phyloP scores from a whole-genome alignment of 371 early-diverging fungal genomes.

The Capillidium heterosporum region DNA sequence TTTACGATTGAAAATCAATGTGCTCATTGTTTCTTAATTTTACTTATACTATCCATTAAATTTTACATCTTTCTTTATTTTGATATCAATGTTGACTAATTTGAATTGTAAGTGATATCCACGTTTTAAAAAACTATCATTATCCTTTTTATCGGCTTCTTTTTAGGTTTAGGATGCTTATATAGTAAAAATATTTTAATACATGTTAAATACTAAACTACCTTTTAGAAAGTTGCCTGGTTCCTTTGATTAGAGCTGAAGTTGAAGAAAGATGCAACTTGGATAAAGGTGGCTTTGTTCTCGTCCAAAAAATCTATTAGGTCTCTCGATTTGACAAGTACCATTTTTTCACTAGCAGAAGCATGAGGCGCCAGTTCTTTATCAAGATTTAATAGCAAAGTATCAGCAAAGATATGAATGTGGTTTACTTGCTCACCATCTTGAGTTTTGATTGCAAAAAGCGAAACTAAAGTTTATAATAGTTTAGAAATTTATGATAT shows the following conservation, averaged over 20 bases:
- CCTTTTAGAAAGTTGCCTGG: not conserved
- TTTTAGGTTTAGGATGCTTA: not conserved
- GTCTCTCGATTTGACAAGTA: too few species aligned
- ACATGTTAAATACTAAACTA: not conserved
- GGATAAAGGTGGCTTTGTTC: too few species aligned
- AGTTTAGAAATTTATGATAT: not conserved
- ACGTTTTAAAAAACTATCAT: not conserved
- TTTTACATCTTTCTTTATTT: conserved; percentile 80
- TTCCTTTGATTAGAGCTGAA: too few species aligned
- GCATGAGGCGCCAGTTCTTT: conserved; percentile 34
- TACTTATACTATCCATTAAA: conserved; percentile 89
- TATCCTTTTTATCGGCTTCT: not conserved
- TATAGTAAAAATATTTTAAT: not conserved
- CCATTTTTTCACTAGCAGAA: conserved; percentile 11
- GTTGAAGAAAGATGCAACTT: too few species aligned
- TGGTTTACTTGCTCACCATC: conserved; percentile 17
- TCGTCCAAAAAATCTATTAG: too few species aligned
- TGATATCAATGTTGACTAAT: conserved; percentile 64
- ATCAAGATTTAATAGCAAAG: conserved; percentile 19
- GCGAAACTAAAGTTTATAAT: conserved; percentile 20
- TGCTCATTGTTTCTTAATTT: not conserved
- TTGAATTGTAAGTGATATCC: not conserved
- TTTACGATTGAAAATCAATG: not conserved
- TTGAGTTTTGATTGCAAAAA: conserved; percentile 34
- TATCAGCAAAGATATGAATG: conserved; percentile 36